Evolutionary conservation across 306 rosid genomes (phyloP), one percentile per base, ranked within the genome.

Genomic region (Albizia julibrissin): DNA sequence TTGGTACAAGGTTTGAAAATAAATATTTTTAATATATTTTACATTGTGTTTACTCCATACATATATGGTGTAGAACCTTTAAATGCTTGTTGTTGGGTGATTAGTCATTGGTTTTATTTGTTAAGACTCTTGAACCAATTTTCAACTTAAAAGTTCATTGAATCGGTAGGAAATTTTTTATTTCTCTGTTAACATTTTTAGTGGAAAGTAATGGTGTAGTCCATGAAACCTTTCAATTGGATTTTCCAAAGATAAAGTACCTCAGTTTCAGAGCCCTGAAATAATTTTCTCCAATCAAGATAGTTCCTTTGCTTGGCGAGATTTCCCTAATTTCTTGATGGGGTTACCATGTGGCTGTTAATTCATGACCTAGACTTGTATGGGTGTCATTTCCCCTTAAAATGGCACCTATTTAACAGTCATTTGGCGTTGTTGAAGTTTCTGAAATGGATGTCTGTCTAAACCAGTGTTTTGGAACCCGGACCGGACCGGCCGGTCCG

Each of bases 1-100:
- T 82, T 95, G 99, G 99, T 95, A 87, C 83, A 95, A 95, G 99
- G 99, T 95, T 42, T 50, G 94, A 76, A 79, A 82, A 65, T 26
- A 74, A 68, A 56, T 64, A 75, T 78, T 75, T 72, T 78, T 68
- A 40, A 24, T 49, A 18, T 76, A 18, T 83, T 79, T 37, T 26
- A 4, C 58, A 5, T 75, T 21, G 74, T 78, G 72, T 69, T 66
- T 40, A 62, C 75, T 66, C 26, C 52, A 27, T 78, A 19, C 76
- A n/a, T 56, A 16, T 49, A 4, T 78, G 10, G 68, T 78, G 56
- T 65, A 19, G 65, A 52, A 71, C 67, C n/a, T 56, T 56, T 59
- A 59, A 22, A 59, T 59, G 29, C 64, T 8, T 54, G 66, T 27
- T 62, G 15, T 62, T 62, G 37, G 39, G 39, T 26, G 8, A 26